phyloP scores from a whole-genome alignment of 2,329 filamentous ascomycete genomes.

The Amylocarpus encephaloides region DNA sequence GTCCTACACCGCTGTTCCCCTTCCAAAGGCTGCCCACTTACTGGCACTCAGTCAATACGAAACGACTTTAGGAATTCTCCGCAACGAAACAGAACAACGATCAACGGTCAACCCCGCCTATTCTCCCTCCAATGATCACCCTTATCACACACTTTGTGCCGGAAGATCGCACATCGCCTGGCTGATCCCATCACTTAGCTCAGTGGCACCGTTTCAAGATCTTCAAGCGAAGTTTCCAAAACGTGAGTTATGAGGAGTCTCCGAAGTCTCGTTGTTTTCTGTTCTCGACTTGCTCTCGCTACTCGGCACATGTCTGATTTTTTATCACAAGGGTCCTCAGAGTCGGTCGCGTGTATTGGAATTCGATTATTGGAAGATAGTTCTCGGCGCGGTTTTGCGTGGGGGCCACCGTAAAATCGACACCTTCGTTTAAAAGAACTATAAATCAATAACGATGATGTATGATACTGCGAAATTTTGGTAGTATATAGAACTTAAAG shows the following conservation, averaged over 20 bases:
- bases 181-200: not conserved
- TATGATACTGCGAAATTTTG: too few species aligned
- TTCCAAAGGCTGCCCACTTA: not conserved
- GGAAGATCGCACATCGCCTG: not conserved
- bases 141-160: constrained; percentile 1
- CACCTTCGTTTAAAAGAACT: too few species aligned
- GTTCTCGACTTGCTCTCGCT: not conserved
- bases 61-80: not conserved
- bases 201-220: constrained; percentile 1
- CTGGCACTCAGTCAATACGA: too few species aligned
- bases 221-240: constrained; percentile 1
- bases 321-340: too few species aligned
- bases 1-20: not conserved
- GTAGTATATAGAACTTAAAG: too few species aligned
- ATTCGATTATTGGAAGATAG: too few species aligned
- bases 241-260: not conserved
- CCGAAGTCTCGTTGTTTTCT: not conserved
- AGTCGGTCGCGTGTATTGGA: too few species aligned
- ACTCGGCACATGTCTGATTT: too few species aligned
- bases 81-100: constrained; percentile 1
- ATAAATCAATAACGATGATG: too few species aligned
- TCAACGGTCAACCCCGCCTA: constrained; percentile 1
- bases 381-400: too few species aligned
- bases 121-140: not conserved
- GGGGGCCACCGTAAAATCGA: too few species aligned